These are phyloP conservation scores for Hebeloma cylindrosporum DNA, from an alignment of 768 basidiomycete species.

Conservation along the genomic window DNA sequence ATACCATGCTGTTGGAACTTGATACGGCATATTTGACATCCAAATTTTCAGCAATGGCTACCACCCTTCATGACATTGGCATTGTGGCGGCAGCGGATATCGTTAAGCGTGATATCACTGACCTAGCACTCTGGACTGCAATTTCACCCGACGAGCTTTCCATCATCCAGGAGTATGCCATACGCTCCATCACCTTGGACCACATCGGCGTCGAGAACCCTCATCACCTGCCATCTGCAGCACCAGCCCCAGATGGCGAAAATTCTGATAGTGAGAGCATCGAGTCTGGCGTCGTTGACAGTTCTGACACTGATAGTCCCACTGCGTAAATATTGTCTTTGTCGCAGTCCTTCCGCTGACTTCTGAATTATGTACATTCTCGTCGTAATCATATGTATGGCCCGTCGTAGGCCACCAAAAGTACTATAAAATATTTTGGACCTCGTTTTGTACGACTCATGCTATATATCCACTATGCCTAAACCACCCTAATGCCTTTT, in stretches of 20 bases:
- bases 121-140: neutral
- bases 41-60: neutral
- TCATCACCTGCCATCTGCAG: too few relatives aligned
- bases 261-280: neutral
- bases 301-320: neutral
- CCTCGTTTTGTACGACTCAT: neutral
- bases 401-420: too few relatives aligned
- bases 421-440: neutral
- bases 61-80: neutral
- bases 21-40: neutral
- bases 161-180: neutral
- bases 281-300: neutral
- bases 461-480: constrained; percentile 25
- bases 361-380: neutral
- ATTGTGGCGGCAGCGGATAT: neutral
- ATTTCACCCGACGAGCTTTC: neutral
- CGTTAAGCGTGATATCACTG: neutral
- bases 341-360: too few relatives aligned
- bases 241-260: too few relatives aligned
- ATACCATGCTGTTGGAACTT: neutral
- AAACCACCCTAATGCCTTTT: constrained; percentile 29
- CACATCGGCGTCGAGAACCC: neutral
- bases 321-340: too few relatives aligned
- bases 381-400: too few relatives aligned
- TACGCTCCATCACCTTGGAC: neutral